Evolutionary conservation across 2,329 filamentous ascomycete species (phyloP).

Genomic region (Rutstroemia sp.): DNA sequence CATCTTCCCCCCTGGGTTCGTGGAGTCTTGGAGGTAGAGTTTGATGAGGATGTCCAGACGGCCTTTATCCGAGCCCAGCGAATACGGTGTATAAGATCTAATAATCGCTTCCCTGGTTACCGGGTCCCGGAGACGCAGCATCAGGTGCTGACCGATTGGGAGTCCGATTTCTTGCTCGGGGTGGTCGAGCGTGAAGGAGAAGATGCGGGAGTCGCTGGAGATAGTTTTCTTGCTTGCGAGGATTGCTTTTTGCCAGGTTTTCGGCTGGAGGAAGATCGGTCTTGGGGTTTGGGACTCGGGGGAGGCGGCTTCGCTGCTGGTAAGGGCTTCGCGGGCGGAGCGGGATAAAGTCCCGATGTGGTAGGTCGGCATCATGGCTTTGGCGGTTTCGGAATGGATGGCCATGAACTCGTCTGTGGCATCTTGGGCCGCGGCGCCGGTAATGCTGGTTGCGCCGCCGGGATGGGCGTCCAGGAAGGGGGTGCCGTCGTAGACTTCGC

Average conservation of each 20-base stretch:
- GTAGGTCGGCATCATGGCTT: slow-evolving; percentile 79
- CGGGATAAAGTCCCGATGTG: slow-evolving; percentile 74
- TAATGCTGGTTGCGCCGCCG: slow-evolving; percentile 78
- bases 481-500: slow-evolving; percentile 84
- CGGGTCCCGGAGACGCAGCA: slow-evolving; percentile 72
- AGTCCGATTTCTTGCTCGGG: slow-evolving; percentile 63
- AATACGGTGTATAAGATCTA: slow-evolving; percentile 80
- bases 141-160: slow-evolving; percentile 78
- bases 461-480: slow-evolving; percentile 75
- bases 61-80: slow-evolving; percentile 52
- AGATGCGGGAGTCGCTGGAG: slow-evolving; percentile 73
- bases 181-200: slow-evolving; percentile 73
- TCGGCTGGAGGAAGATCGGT: slow-evolving; percentile 62
- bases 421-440: slow-evolving; percentile 74
- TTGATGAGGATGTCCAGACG: slow-evolving; percentile 73
- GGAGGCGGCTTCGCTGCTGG: slow-evolving; percentile 26
- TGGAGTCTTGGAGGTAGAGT: slow-evolving; percentile 60
- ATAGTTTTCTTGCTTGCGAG: slow-evolving; percentile 62
- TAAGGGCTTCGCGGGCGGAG: slow-evolving; percentile 37
- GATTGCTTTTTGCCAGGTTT: slow-evolving; percentile 64
- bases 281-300: slow-evolving; percentile 39
- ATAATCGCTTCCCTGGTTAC: slow-evolving; percentile 66
- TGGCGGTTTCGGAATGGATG: slow-evolving; percentile 91
- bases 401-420: slow-evolving; percentile 83
- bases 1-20: slow-evolving; percentile 66